A percentile compares a stretch with the other conserved stretches of the same genome.
These are phyloP conservation scores for Solanum piurae DNA, from an alignment of 257 asterid species.

Conservation along the genomic window DNA sequence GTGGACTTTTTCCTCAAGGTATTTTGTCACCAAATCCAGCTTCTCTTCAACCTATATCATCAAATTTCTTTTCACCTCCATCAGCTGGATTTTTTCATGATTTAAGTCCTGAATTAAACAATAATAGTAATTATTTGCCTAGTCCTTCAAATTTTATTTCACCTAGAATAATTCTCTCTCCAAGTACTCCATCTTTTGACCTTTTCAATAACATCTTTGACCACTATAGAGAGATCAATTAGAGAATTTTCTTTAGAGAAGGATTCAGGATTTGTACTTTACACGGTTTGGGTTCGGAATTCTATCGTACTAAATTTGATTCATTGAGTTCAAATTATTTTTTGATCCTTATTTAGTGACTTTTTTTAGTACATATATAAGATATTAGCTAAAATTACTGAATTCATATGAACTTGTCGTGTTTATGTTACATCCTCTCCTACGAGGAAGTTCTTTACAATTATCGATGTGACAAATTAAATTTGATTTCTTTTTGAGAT, in stretches of 20 bases:
- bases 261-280: not conserved
- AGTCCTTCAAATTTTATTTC: conserved; percentile 60
- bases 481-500: not conserved
- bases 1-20: conserved; percentile 39
- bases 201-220: conserved; percentile 58
- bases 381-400: not conserved
- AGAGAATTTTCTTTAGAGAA: not conserved
- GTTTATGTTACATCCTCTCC: not conserved
- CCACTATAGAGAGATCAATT: not conserved
- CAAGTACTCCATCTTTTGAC: conserved; percentile 47
- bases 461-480: not conserved
- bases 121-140: conserved; percentile 31
- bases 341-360: not conserved
- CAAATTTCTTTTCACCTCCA: conserved; percentile 54
- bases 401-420: not conserved
- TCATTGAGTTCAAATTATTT: not conserved
- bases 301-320: not conserved
- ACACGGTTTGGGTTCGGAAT: fast-evolving
- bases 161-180: conserved; percentile 52
- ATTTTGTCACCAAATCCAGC: conserved; percentile 82
- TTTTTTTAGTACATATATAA: not conserved
- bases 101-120: conserved; percentile 58
- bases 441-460: not conserved
- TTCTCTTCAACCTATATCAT: conserved; percentile 60
- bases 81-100: conserved; percentile 51